Conservation (phyloP, 2,329 filamentous ascomycete species). For the Didymella lethalis region DNA sequence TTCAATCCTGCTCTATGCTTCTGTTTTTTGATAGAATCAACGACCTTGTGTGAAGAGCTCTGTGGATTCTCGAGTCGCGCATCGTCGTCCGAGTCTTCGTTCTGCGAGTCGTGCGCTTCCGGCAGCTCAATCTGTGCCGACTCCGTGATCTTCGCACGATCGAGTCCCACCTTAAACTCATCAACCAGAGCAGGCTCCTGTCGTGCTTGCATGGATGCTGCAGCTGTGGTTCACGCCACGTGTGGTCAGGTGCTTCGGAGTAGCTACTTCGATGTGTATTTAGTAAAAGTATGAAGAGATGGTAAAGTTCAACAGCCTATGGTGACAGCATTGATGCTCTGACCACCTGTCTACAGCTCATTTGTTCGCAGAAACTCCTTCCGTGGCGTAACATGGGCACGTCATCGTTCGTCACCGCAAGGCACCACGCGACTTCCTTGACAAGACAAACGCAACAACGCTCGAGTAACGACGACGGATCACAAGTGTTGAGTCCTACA, state of each 20-base stretch:
- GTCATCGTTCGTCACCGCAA: conserved; percentile 15
- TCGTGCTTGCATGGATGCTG: conserved; percentile 10
- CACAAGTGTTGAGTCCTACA: conserved; percentile 1
- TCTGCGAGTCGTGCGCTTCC: neutral
- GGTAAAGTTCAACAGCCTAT: neutral
- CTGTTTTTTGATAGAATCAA: conserved; percentile 30
- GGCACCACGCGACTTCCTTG: neutral
- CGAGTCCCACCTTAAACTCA: conserved; percentile 22
- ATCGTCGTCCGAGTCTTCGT: conserved; percentile 6
- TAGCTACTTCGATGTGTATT: neutral
- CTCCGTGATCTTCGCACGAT: conserved; percentile 24
- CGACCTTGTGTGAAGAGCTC: conserved; percentile 20
- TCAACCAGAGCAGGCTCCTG: conserved; percentile 13
- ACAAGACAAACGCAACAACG: conserved; percentile 3
- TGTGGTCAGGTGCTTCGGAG: neutral
- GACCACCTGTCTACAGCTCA: neutral
- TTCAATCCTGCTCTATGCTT: conserved; percentile 34
- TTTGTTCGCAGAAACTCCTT: neutral
- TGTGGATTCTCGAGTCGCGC: conserved; percentile 7
- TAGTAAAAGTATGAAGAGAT: neutral
- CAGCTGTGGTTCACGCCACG: neutral
- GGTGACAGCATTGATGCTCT: neutral
- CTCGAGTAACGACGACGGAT: neutral
- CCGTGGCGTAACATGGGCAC: conserved; percentile 4
- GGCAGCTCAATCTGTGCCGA: conserved; percentile 22